Conservation (phyloP, 208 protist species). For the Trypanosoma congolense region DNA sequence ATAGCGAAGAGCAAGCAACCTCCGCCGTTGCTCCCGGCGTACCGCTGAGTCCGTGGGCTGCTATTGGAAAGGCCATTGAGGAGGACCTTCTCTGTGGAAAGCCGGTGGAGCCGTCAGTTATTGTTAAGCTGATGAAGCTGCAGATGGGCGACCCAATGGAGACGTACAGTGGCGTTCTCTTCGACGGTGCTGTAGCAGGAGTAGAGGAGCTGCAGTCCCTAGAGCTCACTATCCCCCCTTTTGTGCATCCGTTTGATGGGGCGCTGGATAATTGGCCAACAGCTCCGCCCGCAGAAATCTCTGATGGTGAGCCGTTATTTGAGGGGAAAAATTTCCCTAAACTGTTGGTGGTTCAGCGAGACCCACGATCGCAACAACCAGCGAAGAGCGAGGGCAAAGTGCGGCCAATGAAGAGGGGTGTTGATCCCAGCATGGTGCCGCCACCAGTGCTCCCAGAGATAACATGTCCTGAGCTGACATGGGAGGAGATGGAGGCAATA, state of each 20-base stretch:
- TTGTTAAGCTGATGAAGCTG: conserved; percentile 43
- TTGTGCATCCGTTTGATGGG: conserved; percentile 17
- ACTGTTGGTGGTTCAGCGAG: conserved; percentile 17
- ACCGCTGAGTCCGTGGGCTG: conserved; percentile 31
- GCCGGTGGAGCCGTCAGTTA: conserved; percentile 31
- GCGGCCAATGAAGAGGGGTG: conserved; percentile 38
- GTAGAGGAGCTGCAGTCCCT: conserved; percentile 23
- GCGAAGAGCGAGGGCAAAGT: conserved; percentile 48
- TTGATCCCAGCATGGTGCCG: conserved; percentile 56
- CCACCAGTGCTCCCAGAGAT: conserved; percentile 72
- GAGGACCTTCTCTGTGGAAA: conserved; percentile 37
- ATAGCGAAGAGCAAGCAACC: conserved; percentile 10
- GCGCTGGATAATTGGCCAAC: conserved; percentile 11
- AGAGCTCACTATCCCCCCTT: conserved; percentile 10
- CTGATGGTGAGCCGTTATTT: background rate
- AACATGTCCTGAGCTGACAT: conserved; percentile 27
- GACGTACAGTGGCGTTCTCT: conserved; percentile 37
- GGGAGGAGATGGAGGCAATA: conserved; percentile 43
- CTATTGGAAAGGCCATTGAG: conserved; percentile 32
- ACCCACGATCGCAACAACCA: conserved; percentile 24
- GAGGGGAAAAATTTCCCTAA: background rate
- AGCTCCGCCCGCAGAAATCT: background rate
- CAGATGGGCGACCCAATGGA: conserved; percentile 36
- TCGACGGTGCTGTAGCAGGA: conserved; percentile 54
- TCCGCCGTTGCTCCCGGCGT: conserved; percentile 12